Conservation (phyloP, 192 early-diverging fungal species). For the Rhizophagus clarus region DNA sequence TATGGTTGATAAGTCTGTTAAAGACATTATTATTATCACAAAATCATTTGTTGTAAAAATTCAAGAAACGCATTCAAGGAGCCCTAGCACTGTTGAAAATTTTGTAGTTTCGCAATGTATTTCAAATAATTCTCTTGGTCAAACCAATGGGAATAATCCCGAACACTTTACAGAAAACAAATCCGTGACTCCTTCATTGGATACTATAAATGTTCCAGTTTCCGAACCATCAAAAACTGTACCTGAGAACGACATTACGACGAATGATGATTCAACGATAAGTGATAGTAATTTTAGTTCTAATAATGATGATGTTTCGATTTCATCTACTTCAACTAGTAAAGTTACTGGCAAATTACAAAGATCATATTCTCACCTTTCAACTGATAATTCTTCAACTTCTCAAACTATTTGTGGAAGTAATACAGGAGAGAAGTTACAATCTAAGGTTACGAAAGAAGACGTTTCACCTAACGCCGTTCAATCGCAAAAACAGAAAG, state of each 20-base stretch:
- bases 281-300: neutral
- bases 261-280: neutral
- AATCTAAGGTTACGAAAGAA: constrained; percentile 40
- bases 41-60: constrained; percentile 51
- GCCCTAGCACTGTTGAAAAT: constrained; percentile 18
- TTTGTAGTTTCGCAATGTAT: neutral
- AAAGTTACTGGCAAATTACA: neutral
- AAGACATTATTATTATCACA: constrained; percentile 50
- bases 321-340: neutral
- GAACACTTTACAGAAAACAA: neutral
- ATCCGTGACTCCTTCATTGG: neutral
- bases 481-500: constrained; percentile 34
- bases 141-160: neutral
- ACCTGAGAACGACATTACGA: constrained; percentile 5
- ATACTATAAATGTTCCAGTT: neutral
- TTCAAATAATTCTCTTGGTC: neutral
- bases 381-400: constrained; percentile 35
- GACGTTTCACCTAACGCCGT: constrained; percentile 39
- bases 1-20: constrained; percentile 58
- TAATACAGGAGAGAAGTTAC: neutral
- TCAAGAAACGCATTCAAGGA: neutral
- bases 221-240: neutral
- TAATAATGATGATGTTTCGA: neutral
- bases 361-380: constrained; percentile 33
- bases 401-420: constrained; percentile 20